These are phyloP conservation scores for Pythium rhizo-oryzae DNA, from an alignment of 352 stramenopile genomes.

Conservation along the genomic window DNA sequence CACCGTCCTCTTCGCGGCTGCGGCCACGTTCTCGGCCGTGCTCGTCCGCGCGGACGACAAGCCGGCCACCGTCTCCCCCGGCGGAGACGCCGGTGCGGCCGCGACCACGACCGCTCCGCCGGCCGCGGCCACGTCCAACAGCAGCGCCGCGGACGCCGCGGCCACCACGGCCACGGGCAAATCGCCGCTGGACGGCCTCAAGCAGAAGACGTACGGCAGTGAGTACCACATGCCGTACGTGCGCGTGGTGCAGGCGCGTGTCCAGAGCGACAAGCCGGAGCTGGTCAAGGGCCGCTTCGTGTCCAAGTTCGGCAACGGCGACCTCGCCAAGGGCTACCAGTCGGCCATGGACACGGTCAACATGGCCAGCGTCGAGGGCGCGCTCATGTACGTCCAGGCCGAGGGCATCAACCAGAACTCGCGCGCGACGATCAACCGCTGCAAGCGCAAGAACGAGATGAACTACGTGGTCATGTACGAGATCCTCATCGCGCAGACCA, in stretches of 20 bases:
- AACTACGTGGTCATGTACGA: constrained; percentile 57
- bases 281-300: constrained; percentile 60
- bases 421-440: constrained; percentile 48
- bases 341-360: constrained; percentile 75
- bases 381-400: constrained; percentile 81
- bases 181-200: constrained; percentile 36
- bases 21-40: constrained; percentile 9
- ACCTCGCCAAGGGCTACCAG: constrained; percentile 55
- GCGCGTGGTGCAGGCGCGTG: constrained; percentile 63
- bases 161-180: constrained; percentile 4
- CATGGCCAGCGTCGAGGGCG: constrained; percentile 67
- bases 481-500: constrained; percentile 49
- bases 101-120: background rate
- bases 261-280: constrained; percentile 69
- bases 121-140: background rate
- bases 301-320: constrained; percentile 54
- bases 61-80: constrained; percentile 8
- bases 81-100: background rate
- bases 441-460: constrained; percentile 56
- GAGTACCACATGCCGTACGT: constrained; percentile 70
- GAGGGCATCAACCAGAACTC: constrained; percentile 75
- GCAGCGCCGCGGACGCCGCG: background rate
- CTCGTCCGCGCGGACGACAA: constrained; percentile 12
- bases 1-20: constrained; percentile 27
- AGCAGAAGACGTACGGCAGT: constrained; percentile 35